A percentile compares a stretch with the other conserved stretches of the same genome.
Evolutionary conservation across 2,329 filamentous ascomycete species (phyloP).

Genomic region (Drechslerella coelobrocha): DNA sequence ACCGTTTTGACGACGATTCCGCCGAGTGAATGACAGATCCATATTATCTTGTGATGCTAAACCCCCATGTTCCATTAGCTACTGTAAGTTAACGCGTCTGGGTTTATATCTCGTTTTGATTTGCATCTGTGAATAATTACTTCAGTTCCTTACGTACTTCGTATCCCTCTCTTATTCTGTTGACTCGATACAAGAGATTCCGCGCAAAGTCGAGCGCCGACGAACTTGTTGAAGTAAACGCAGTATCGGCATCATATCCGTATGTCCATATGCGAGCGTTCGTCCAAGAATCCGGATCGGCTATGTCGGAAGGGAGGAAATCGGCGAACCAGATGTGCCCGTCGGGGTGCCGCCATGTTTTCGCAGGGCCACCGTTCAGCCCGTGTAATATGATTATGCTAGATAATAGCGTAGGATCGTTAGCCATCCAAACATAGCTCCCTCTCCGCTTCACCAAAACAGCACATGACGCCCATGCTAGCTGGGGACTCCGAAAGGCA

Average conservation of each 20-base stretch:
- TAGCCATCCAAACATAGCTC: conserved; percentile 13
- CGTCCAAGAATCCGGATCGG: conserved; percentile 45
- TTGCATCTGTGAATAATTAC: background rate
- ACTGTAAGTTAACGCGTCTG: background rate
- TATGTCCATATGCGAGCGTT: conserved; percentile 49
- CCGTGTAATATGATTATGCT: conserved; percentile 49
- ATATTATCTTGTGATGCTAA: conserved; percentile 46
- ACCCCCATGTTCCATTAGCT: background rate
- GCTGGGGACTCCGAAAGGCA: background rate
- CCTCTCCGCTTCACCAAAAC: background rate
- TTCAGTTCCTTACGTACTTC: conserved; percentile 24
- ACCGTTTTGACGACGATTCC: conserved; percentile 49
- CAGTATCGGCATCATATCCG: conserved; percentile 44
- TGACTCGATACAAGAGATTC: conserved; percentile 35
- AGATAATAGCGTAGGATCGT: background rate
- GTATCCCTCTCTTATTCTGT: conserved; percentile 38
- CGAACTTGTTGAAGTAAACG: conserved; percentile 30
- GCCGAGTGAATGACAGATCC: conserved; percentile 42
- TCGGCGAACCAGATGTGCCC: conserved; percentile 49
- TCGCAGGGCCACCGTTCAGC: conserved; percentile 42
- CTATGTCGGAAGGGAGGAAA: conserved; percentile 36
- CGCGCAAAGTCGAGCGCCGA: conserved; percentile 39
- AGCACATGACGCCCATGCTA: conserved; percentile 19
- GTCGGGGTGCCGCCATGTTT: conserved; percentile 38
- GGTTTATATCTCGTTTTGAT: too few species aligned